Evolutionary conservation across 1,284 basidiomycete species (phyloP).

Genomic region (Trichosporon sp.): DNA sequence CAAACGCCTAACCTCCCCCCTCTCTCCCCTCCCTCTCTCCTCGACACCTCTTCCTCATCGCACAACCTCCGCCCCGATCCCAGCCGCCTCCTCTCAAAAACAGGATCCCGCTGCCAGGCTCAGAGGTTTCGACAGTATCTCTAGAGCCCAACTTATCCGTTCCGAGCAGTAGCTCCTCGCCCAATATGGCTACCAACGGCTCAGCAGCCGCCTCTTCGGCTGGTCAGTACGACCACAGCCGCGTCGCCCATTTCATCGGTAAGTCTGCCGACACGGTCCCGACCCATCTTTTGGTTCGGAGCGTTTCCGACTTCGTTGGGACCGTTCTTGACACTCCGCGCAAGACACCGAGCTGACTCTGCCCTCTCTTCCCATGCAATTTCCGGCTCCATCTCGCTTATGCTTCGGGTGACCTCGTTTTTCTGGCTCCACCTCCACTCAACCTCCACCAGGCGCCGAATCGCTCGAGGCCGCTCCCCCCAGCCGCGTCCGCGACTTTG

Average conservation of each 20-base stretch:
- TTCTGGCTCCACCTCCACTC: constrained; percentile 7
- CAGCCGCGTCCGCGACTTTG: constrained; percentile 82
- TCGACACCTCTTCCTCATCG: neutral
- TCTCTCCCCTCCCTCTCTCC: neutral
- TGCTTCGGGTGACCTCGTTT: neutral
- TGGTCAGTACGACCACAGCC: constrained; percentile 52
- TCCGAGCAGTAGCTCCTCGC: neutral
- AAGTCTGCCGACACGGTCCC: constrained; percentile 22
- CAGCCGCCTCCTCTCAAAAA: neutral
- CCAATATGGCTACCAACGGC: constrained; percentile 28
- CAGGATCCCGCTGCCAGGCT: neutral
- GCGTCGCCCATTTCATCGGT: constrained; percentile 79
- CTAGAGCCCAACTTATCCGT: neutral
- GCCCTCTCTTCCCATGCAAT: neutral
- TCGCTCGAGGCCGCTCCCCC: constrained; percentile 75
- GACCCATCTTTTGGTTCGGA: neutral
- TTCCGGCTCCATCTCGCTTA: neutral
- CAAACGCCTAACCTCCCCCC: neutral
- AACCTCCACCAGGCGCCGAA: constrained; percentile 70
- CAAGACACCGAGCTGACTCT: neutral
- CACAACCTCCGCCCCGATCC: neutral
- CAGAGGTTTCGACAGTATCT: neutral
- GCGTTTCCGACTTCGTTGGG: neutral
- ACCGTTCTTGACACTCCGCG: neutral
- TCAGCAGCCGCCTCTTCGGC: constrained; percentile 19